Evolutionary conservation across 1,139 yeast genomes (phyloP).

Genomic region (Diutina rugosa): DNA sequence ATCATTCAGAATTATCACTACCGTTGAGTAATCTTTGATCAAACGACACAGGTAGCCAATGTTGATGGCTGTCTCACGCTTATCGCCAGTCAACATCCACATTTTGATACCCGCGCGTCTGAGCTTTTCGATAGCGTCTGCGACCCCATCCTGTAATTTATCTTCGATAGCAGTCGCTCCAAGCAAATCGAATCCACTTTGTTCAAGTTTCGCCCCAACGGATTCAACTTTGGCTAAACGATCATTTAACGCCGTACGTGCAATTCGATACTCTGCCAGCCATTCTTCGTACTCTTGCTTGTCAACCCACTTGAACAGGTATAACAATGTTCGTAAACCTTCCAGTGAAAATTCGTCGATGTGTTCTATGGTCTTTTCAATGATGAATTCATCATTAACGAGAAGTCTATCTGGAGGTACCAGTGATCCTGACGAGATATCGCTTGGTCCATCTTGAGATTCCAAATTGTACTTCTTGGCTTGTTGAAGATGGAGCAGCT

Average conservation of each 20-base stretch:
- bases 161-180: constrained; percentile 99
- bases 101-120: constrained; percentile 86
- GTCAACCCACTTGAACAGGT: constrained; percentile 65
- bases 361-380: constrained; percentile 80
- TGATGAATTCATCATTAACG: constrained; percentile 61
- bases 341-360: constrained; percentile 91
- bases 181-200: constrained; percentile 39
- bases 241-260: constrained; percentile 62
- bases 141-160: constrained; percentile 89
- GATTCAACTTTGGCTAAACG: constrained; percentile 56
- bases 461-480: constrained; percentile 37
- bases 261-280: constrained; percentile 55
- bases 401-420: constrained; percentile 54
- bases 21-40: constrained; percentile 86
- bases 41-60: constrained; percentile 91
- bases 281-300: constrained; percentile 49
- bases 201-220: constrained; percentile 64
- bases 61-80: constrained; percentile 93
- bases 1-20: constrained; percentile 58
- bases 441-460: not conserved
- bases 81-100: constrained; percentile 99
- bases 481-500: constrained; percentile 54
- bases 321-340: constrained; percentile 81
- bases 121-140: constrained; percentile 84
- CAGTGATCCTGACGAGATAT: not conserved